Percentiles rank a stretch among this genome's conserved stretches.
Conservation (phyloP, 2,329 filamentous ascomycete genomes). For the Fusarium dlaminii region DNA sequence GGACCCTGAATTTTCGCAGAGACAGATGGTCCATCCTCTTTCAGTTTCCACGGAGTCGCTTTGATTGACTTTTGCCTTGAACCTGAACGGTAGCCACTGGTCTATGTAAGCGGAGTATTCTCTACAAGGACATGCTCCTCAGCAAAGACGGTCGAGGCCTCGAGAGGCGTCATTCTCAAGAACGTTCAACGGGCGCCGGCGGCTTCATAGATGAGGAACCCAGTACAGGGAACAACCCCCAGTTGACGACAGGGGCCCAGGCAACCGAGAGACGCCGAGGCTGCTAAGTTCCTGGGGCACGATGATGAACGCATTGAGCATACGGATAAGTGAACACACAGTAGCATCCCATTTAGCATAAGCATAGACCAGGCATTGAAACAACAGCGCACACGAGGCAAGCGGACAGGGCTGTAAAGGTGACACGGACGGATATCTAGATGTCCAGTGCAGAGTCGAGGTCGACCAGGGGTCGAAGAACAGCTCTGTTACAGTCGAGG, state of each 20-base stretch:
- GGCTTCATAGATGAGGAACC: conserved; percentile 31
- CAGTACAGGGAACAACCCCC: conserved; percentile 11
- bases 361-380: conserved; percentile 35
- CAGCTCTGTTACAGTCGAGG: conserved; percentile 28
- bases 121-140: conserved; percentile 24
- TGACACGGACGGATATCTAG: conserved; percentile 14
- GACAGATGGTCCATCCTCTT: conserved; percentile 4
- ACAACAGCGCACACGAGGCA: conserved; percentile 17
- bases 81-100: conserved; percentile 9
- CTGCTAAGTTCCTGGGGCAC: conserved; percentile 19
- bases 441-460: conserved; percentile 6
- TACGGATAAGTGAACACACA: conserved; percentile 6
- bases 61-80: conserved; percentile 1
- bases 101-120: not conserved
- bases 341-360: conserved; percentile 16
- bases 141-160: conserved; percentile 17
- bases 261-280: conserved; percentile 32
- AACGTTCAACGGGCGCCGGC: conserved; percentile 20
- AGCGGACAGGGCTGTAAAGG: conserved; percentile 19
- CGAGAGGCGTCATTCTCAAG: conserved; percentile 7
- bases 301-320: conserved; percentile 15
- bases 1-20: conserved; percentile 34
- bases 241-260: conserved; percentile 9
- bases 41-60: conserved; percentile 27
- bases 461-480: conserved; percentile 30